These are phyloP conservation scores for Zizania latifolia DNA, from an alignment of 176 grass and related monocot genomes.

Conservation along the genomic window DNA sequence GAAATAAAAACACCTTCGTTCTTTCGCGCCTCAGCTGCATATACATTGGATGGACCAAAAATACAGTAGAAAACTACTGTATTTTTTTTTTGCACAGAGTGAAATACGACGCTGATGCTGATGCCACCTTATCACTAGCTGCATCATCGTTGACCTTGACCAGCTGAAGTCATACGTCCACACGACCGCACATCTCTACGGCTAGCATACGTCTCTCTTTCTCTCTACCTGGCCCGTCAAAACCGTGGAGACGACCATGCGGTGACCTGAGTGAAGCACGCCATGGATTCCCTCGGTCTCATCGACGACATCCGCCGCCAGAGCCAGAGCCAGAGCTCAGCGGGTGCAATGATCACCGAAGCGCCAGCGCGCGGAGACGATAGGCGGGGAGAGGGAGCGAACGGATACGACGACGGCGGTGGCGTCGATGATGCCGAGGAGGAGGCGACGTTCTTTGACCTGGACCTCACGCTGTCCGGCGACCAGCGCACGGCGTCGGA, in stretches of 20 bases:
- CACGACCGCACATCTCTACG: too few species aligned
- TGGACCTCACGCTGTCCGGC: not conserved
- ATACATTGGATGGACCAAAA: too few species aligned
- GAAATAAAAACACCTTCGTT: too few species aligned
- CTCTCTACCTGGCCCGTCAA: not conserved
- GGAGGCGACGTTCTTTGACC: not conserved
- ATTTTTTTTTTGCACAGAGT: too few species aligned
- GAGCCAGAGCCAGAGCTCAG: not conserved
- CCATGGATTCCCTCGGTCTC: not conserved
- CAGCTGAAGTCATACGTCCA: too few species aligned
- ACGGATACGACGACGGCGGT: not conserved
- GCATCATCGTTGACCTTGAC: too few species aligned
- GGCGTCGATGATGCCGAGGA: not conserved
- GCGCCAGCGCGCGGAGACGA: not conserved
- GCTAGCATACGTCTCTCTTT: not conserved
- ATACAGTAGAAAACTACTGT: too few species aligned
- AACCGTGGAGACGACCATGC: not conserved
- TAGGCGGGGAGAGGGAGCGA: not conserved
- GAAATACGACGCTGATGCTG: too few species aligned
- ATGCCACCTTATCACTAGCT: too few species aligned
- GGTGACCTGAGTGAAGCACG: not conserved
- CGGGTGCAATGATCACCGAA: not conserved
- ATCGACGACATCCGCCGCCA: not conserved
- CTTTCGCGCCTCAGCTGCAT: too few species aligned
- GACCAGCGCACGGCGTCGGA: not conserved